phyloP scores from a whole-genome alignment of 2,329 filamentous ascomycete species.

The Cyclaneusma minus region DNA sequence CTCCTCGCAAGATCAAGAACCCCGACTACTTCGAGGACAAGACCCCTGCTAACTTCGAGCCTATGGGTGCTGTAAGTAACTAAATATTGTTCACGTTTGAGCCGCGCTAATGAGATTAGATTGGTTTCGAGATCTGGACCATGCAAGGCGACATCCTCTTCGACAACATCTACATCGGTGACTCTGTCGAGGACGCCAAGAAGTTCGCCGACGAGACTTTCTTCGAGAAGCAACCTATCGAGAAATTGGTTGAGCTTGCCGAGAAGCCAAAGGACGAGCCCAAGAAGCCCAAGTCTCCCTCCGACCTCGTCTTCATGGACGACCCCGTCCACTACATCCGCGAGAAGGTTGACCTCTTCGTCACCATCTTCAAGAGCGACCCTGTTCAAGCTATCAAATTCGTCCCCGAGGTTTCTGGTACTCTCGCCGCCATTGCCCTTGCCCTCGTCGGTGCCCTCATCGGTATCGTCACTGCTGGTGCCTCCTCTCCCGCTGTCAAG shows the following conservation, averaged over 20 bases:
- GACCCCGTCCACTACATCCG: conserved; percentile 77
- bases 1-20: conserved; percentile 92
- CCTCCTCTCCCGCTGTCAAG: conserved; percentile 57
- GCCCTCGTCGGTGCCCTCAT: conserved; percentile 57
- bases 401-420: conserved; percentile 81
- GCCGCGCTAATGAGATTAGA: conserved; percentile 30
- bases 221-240: conserved; percentile 70
- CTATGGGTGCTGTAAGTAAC: conserved; percentile 80
- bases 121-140: conserved; percentile 99
- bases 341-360: conserved; percentile 88
- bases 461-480: conserved; percentile 46
- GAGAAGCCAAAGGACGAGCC: conserved; percentile 58
- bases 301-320: conserved; percentile 74
- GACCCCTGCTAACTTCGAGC: conserved; percentile 90
- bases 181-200: conserved; percentile 85
- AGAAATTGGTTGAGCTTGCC: conserved; percentile 66
- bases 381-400: conserved; percentile 73
- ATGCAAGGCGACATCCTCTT: conserved; percentile 99
- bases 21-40: conserved; percentile 95
- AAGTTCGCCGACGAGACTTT: conserved; percentile 83
- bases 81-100: conserved; percentile 3
- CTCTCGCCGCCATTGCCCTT: conserved; percentile 54
- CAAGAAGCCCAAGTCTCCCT: conserved; percentile 51
- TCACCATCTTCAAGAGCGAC: conserved; percentile 64
- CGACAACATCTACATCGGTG: conserved; percentile 99